phyloP scores from a whole-genome alignment of 2,329 filamentous ascomycete species.

The Diplodia sapinea region DNA sequence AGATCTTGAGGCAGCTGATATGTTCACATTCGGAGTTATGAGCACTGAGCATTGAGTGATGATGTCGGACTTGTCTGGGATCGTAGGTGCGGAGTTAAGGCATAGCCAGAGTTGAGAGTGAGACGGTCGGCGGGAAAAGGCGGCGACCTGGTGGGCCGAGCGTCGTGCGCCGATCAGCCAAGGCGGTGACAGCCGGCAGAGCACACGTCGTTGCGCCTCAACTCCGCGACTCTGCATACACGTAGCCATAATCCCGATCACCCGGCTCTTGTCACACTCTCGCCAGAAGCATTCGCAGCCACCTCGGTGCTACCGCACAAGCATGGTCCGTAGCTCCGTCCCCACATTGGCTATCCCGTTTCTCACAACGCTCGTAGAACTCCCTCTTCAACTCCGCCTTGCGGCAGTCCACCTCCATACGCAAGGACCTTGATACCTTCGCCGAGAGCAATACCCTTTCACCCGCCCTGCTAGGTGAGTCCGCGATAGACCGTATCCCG shows the following conservation, averaged over 20 bases:
- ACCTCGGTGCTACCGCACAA: neutral
- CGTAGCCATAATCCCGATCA: slow-evolving; percentile 12
- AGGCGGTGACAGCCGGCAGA: slow-evolving; percentile 13
- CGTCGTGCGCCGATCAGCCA: slow-evolving; percentile 9
- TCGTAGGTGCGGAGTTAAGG: too few relatives aligned
- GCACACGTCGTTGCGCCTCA: slow-evolving; percentile 18
- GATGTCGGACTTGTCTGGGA: neutral
- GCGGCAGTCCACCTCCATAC: slow-evolving; percentile 81
- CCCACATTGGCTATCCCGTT: neutral
- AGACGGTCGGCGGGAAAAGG: too few relatives aligned
- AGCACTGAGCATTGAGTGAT: neutral
- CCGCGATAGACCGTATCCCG: too few relatives aligned
- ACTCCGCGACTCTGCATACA: slow-evolving; percentile 26
- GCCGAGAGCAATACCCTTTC: slow-evolving; percentile 65
- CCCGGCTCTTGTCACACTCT: neutral
- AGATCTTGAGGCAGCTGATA: neutral
- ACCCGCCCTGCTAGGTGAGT: slow-evolving; percentile 65
- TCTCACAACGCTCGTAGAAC: slow-evolving; percentile 61
- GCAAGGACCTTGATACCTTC: slow-evolving; percentile 75
- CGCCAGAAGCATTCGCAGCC: neutral
- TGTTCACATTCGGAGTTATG: neutral
- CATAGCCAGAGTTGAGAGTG: too few relatives aligned
- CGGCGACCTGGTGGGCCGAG: too few relatives aligned
- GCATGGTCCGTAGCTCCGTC: slow-evolving; percentile 19
- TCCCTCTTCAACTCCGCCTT: slow-evolving; percentile 84